Evolutionary conservation across 306 rosid species (phyloP), one percentile per base, ranked within the genome.

Genomic region (Abrus precatorius): DNA sequence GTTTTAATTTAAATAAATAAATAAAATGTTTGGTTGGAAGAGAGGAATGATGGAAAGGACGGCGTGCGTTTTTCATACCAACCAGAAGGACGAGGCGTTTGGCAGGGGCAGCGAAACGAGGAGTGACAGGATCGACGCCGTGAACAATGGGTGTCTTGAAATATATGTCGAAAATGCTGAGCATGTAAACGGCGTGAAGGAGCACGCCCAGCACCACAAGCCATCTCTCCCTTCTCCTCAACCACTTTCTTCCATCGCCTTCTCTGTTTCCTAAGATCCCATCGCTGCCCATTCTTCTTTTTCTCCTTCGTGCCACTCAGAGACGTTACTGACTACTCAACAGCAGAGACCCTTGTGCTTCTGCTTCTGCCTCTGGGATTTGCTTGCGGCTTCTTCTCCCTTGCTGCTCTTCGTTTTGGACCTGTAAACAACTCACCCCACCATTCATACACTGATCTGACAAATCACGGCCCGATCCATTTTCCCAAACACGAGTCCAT

Each of bases 131-230:
- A 84, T 92, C 89, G 56, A 93, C 80, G 77, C 98, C 98, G 47
- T 75, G 97, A 6, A 93, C 98, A 75, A 93, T 86, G 79, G 98
- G 98, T 30, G 87, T 76, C 84, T 93, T 93, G 87, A 93, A 93
- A 82, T 93, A 93, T 34, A 93, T 93, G 57, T 93, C 98, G 84
- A 93, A 91, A 81, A 93, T 93, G 84, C 98, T 93, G 69, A 93
- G 91, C 97, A 93, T 90, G 60, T 90, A 93, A 60, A 93, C 89
- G 47, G 98, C 97, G 79, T 93, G 98, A 27, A 93, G 97, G 61
- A 88, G 76, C 5, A 93, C 86, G 27, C 98, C 98, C 4, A 93
- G 69, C 13, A 76, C 84, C n/a, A 93, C 98, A 52, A 93, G 79
- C 97, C 98, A 92, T 74, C 67, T 83, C 86, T 92, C 98, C 33